Base-by-base conservation (phyloP, 257 asterid genomes). In the Misopates orontium region DNA sequence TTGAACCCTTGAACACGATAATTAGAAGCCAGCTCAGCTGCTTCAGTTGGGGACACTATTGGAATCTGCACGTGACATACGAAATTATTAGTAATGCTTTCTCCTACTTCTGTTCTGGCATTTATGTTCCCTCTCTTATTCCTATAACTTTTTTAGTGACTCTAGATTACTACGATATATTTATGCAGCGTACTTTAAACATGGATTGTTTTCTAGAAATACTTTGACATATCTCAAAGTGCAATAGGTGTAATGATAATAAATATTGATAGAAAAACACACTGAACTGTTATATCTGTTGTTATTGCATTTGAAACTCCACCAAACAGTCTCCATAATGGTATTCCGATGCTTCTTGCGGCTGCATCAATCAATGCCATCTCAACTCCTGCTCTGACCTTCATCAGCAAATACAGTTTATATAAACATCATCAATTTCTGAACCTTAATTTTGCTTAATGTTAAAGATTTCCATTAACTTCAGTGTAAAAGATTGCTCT, bases 341-440 rank as follows among this genome's bases (percentile, higher is more conserved):
- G 97, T 68, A 83, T 71, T 58, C 95, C 90, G 21, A 80, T 80
- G 79, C 96, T 88, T 81, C 84, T 75, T 10, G 97, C 90, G 50
- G 79, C 93, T 68, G 97, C 97, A 79, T 90, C 96, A 66, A 88
- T 90, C 78, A 90, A 69, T 64, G 97, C 97, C 97, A 90, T 90
- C 86, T 90, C 96, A 32, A 90, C 80, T 69, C 97, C 96, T 63
- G 96, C 97, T 77, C 97, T 82, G 72, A 85, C 97, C 97, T 90
- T 81, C 87, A 85, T 60, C 73, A 64, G 54, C 56, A 65, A 71
- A 79, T 31, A 69, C 52, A 79, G 25, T 60, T 22, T 21, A 71
- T 82, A 50, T 75, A 28, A 2, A 70, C 70, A 44, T 19, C 69
- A 50, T 42, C 59, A 42, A 49, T 31, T 15, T 18, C 56, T 58